phyloP scores from a whole-genome alignment of 805 yeast species.

The Alloascoidea hylecoeti region DNA sequence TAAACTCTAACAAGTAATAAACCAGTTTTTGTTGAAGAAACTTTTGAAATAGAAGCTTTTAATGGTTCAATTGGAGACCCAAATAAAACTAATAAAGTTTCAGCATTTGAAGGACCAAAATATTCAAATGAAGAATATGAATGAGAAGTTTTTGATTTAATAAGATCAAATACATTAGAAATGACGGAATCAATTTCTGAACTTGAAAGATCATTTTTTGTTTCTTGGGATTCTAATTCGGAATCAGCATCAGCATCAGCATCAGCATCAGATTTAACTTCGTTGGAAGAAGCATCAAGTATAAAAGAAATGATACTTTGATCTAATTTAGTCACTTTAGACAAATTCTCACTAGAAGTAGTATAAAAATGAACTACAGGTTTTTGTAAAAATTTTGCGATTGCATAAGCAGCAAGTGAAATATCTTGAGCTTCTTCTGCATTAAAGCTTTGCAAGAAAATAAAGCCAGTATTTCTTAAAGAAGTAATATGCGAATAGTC shows the following conservation, averaged over 20 bases:
- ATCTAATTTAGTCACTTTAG: slow-evolving; percentile 3
- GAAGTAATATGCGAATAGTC: slow-evolving; percentile 65
- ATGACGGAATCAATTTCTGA: slow-evolving; percentile 13
- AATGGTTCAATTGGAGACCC: slow-evolving; percentile 41
- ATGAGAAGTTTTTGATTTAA: slow-evolving; percentile 15
- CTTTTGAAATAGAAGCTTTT: slow-evolving; percentile 13
- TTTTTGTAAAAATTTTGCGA: slow-evolving; percentile 30
- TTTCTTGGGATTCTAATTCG: slow-evolving; percentile 3
- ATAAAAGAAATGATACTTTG: neutral
- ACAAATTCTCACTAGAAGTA: slow-evolving; percentile 7
- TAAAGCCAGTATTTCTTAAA: slow-evolving; percentile 53
- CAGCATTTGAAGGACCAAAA: slow-evolving; percentile 24
- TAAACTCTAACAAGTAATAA: slow-evolving; percentile 47
- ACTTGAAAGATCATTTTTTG: slow-evolving; percentile 4
- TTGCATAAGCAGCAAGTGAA: slow-evolving; percentile 42
- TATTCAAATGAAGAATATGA: slow-evolving; percentile 27
- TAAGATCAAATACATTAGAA: slow-evolving; percentile 17
- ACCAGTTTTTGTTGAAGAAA: slow-evolving; percentile 24
- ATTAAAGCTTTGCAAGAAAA: slow-evolving; percentile 54
- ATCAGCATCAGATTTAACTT: neutral
- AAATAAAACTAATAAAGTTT: slow-evolving; percentile 42
- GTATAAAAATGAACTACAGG: slow-evolving; percentile 65
- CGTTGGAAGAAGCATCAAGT: no score
- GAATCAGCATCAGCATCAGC: slow-evolving; percentile 1
- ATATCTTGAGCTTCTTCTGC: slow-evolving; percentile 36